A percentile compares a stretch with the other conserved stretches of the same genome.
These are phyloP conservation scores for Termitomyces sp. DNA, from an alignment of 1,284 basidiomycete species.

Conservation along the genomic window DNA sequence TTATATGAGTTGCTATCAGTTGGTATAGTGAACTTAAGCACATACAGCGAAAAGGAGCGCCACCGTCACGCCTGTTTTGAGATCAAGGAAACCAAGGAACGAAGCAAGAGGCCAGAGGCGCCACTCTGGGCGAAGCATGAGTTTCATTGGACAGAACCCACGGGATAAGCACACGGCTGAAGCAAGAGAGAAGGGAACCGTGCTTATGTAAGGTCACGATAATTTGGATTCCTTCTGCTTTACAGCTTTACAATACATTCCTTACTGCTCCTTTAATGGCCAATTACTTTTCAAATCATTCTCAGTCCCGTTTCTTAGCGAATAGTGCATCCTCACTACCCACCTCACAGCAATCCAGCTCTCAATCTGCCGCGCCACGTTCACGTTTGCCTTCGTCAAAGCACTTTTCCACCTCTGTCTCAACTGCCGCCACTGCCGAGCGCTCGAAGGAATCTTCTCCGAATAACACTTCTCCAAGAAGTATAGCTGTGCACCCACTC, in stretches of 20 bases:
- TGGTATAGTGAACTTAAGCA: slow-evolving; percentile 11
- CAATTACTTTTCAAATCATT: slow-evolving; percentile 78
- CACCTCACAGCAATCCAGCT: slow-evolving; percentile 10
- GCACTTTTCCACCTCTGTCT: slow-evolving; percentile 69
- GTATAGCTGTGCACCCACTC: slow-evolving; percentile 56
- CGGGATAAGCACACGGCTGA: slow-evolving; percentile 5
- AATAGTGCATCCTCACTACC: slow-evolving; percentile 30
- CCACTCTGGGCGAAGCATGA: slow-evolving; percentile 76
- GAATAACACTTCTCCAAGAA: slow-evolving; percentile 31
- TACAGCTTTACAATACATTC: slow-evolving; percentile 12
- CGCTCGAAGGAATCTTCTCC: slow-evolving; percentile 39
- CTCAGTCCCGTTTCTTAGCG: slow-evolving; percentile 63
- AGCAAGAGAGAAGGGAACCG: slow-evolving; percentile 2
- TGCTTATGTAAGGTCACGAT: slow-evolving; percentile 24
- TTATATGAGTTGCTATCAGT: slow-evolving; percentile 3
- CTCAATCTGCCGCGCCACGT: slow-evolving; percentile 25
- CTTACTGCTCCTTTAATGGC: slow-evolving; percentile 28
- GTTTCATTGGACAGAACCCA: slow-evolving; percentile 49
- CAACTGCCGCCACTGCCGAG: slow-evolving; percentile 31
- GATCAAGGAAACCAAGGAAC: slow-evolving; percentile 79
- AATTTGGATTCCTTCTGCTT: slow-evolving; percentile 7
- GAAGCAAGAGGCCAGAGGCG: slow-evolving; percentile 74
- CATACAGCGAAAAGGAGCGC: slow-evolving; percentile 82
- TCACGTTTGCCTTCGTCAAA: slow-evolving; percentile 55
- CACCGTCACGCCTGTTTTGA: slow-evolving; percentile 86